Percentiles rank a stretch among this genome's conserved stretches.
These are phyloP conservation scores for Mycena haematopus DNA, from an alignment of 768 basidiomycete genomes.

Conservation along the genomic window DNA sequence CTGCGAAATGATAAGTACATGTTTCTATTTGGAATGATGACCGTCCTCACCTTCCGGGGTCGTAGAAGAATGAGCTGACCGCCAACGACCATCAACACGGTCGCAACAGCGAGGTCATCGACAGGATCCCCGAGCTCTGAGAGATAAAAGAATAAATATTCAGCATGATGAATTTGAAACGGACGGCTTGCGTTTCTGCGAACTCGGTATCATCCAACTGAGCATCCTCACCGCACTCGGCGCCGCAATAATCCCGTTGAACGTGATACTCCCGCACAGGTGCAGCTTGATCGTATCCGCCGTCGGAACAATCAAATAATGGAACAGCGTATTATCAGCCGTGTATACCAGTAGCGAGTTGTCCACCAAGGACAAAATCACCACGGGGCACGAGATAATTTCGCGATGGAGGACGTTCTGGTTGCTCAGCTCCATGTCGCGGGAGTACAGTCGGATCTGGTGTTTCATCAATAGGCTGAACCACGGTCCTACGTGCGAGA, in stretches of 20 bases:
- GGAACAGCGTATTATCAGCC: slow-evolving; percentile 89
- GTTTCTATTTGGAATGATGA: neutral
- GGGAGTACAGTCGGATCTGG: slow-evolving; percentile 92
- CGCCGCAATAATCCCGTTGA: slow-evolving; percentile 85
- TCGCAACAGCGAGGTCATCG: slow-evolving; percentile 91
- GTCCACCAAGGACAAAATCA: slow-evolving; percentile 91
- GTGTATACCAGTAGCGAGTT: slow-evolving; percentile 95
- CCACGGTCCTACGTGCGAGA: neutral
- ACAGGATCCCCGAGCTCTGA: slow-evolving; percentile 93
- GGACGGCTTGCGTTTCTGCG: slow-evolving; percentile 82
- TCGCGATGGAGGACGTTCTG: slow-evolving; percentile 87
- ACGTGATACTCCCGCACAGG: slow-evolving; percentile 93
- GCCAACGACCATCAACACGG: slow-evolving; percentile 94
- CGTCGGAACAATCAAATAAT: slow-evolving; percentile 90
- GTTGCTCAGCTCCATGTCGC: slow-evolving; percentile 86
- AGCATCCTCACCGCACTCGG: slow-evolving; percentile 87
- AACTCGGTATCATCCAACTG: slow-evolving; percentile 96
- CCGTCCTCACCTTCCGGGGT: slow-evolving; percentile 71
- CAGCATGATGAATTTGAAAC: slow-evolving; percentile 10
- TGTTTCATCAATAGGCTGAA: slow-evolving; percentile 1
- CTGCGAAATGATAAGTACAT: slow-evolving; percentile 43
- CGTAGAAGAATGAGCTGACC: slow-evolving; percentile 89
- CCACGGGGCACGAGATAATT: slow-evolving; percentile 73
- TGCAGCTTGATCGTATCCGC: slow-evolving; percentile 84
- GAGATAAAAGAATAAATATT: slow-evolving; percentile 9